These are phyloP conservation scores for Acer negundo DNA, from an alignment of 345 rosid genomes.

Conservation along the genomic window DNA sequence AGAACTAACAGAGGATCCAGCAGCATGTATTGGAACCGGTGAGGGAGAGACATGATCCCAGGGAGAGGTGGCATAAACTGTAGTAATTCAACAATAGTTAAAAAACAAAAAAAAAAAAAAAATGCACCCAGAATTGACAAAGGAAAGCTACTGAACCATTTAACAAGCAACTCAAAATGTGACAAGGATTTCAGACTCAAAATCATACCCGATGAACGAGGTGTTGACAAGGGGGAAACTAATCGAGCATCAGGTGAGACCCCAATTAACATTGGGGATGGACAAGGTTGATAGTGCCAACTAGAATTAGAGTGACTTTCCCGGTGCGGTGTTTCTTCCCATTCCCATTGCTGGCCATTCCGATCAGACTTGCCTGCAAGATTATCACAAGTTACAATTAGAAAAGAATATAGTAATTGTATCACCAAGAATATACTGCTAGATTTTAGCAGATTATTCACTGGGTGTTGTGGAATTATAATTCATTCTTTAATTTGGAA, in stretches of 20 bases:
- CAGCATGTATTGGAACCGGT: constrained; percentile 92
- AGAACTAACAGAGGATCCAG: constrained; percentile 60
- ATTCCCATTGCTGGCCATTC: constrained; percentile 96
- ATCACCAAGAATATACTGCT: background rate
- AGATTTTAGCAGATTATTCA: constrained; percentile 10
- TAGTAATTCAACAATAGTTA: background rate
- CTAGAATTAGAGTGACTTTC: constrained; percentile 55
- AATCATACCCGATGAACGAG: constrained; percentile 62
- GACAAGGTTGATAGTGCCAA: constrained; percentile 72
- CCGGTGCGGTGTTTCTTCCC: constrained; percentile 80
- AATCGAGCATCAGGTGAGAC: constrained; percentile 96
- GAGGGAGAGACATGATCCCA: constrained; percentile 95
- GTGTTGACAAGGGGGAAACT: constrained; percentile 93
- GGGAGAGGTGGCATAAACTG: constrained; percentile 74
- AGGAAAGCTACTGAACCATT: background rate
- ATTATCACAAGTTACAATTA: constrained; percentile 24
- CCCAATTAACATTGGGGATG: constrained; percentile 88
- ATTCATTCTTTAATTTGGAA: background rate
- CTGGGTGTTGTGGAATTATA: background rate
- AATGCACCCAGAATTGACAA: background rate
- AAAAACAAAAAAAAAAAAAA: background rate
- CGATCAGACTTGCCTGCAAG: constrained; percentile 80
- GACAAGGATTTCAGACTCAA: constrained; percentile 11
- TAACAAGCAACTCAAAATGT: background rate
- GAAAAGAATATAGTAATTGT: constrained; percentile 1